Evolutionary conservation across 768 basidiomycete species (phyloP), one percentile per base, ranked within the genome.

Genomic region (Leccinum disarticulatum): DNA sequence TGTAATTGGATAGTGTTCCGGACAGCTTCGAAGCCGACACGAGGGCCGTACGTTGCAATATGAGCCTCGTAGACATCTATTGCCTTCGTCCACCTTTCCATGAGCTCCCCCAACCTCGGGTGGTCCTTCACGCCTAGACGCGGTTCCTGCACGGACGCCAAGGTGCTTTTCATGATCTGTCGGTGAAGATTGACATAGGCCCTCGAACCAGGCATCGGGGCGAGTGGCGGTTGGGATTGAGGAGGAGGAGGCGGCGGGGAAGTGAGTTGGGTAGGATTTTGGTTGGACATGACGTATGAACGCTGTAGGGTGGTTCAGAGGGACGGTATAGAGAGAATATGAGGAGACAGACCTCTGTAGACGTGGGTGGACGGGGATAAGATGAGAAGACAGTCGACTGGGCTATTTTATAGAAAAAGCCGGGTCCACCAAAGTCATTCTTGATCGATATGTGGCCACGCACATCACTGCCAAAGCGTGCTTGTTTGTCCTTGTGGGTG

Each of bases 401-500:
- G 35, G 15, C 33, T 41, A 50, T 51, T 74, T 74, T 75, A 74
- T 74, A 66, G 56, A 22, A 22, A 17, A 22, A 8, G 33, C 52
- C 22, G 6, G 14, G 52, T 51, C 64, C 57, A 75, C 70, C 67
- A 70, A 70, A 70, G 67, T 66, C 72, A 75, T 74, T 69, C 47
- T 56, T 59, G 66, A 75, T 74, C 67, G 65, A 69, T 73, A 66
- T 70, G 63, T 70, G 65, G 61, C 64, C 22, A 57, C 56, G 52
- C 51, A 22, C 51, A 59, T 52, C 64, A 52, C 58, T 36, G 76
- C 73, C 61, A 75, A 69, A 74, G 71, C 69, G 66, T 70, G 55
- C 57, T 78, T 78, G 78, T 79, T 78, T 78, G 78, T 76, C 74
- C 77, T 74, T 78, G 77, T 78, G 77, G 78, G 77, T 66, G 76